Base-by-base conservation (phyloP, 225 moss, liverwort and hornwort genomes). In the Pseudoscleropodium purum region DNA sequence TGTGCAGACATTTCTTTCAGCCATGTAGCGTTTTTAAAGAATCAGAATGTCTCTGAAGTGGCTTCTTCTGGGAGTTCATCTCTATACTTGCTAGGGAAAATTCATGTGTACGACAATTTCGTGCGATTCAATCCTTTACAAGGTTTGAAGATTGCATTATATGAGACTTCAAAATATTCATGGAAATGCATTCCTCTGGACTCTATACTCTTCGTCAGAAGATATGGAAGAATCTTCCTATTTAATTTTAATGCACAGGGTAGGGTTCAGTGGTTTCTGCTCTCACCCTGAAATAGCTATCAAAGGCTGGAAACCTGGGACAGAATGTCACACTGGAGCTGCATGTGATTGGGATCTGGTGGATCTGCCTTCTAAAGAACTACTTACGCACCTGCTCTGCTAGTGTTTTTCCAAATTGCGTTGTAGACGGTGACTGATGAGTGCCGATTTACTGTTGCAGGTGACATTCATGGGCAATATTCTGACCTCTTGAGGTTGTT, bases 401-500 rank as follows among this genome's bases (percentile, higher is more conserved):
- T 34, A 80, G 27, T 75, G 60, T 66, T 61, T 37, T 17, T 26
- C n/a, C 15, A 49, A 67, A 70, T 10, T 78, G 37, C 14, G 31
- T 61, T 75, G 26, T 59, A 59, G 84, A n/a, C 29, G 12, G 56
- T 89, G 63, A 86, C 86, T 93, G 80, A 89, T 74, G 23, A 70
- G 39, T 73, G 54, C 34, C 25, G 75, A 86, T 90, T 7, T 90
- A 47, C 57, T 84, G 87, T 82, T 92, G 92, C 95, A 99, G 99
- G 98, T 92, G 98, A 98, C 72, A 98, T 98, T 84, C 98, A 98
- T 96, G 98, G 98, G 81, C 97, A 98, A 86, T 98, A 98, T 88
- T 98, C 98, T 87, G 98, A 98, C 95, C 98, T 98, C 79, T 96
- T 98, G 95, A 97, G 98, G 95, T 93, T 98, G 93, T 98, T 98